These are phyloP conservation scores for Ceratocystis cacaofunesta DNA, from an alignment of 2,329 filamentous ascomycete genomes.

Conservation along the genomic window DNA sequence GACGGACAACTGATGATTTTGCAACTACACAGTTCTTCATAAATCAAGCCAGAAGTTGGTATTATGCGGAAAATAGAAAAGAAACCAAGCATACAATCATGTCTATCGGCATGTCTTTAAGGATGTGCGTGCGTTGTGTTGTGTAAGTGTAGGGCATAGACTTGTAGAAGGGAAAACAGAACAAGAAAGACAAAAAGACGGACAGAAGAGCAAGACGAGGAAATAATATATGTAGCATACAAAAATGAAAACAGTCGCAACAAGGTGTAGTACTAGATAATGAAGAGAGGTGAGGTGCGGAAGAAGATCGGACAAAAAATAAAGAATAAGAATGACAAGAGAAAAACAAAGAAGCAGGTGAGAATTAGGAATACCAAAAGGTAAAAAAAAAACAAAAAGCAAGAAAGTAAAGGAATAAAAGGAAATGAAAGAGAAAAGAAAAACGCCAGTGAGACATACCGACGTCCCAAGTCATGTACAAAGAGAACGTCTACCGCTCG, in stretches of 20 bases:
- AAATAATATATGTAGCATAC: slow-evolving; percentile 1
- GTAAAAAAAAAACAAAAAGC: background rate
- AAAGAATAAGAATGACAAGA: slow-evolving; percentile 2
- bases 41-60: background rate
- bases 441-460: slow-evolving; percentile 7
- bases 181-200: background rate
- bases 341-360: slow-evolving; percentile 9
- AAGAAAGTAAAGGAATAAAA: background rate
- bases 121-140: background rate
- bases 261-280: background rate
- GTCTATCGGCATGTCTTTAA: background rate
- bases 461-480: slow-evolving; percentile 7
- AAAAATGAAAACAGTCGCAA: background rate
- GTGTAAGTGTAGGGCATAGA: slow-evolving; percentile 1
- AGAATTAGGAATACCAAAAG: slow-evolving; percentile 1
- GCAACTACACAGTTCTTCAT: background rate
- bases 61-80: slow-evolving; percentile 7
- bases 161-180: slow-evolving; percentile 1
- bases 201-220: background rate
- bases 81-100: slow-evolving; percentile 5
- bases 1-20: background rate
- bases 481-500: slow-evolving; percentile 3
- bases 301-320: background rate
- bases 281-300: background rate
- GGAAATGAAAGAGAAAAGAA: slow-evolving; percentile 10